These are phyloP conservation scores for Mortierella sp. DNA, from an alignment of 371 early-diverging fungal species.

Conservation along the genomic window DNA sequence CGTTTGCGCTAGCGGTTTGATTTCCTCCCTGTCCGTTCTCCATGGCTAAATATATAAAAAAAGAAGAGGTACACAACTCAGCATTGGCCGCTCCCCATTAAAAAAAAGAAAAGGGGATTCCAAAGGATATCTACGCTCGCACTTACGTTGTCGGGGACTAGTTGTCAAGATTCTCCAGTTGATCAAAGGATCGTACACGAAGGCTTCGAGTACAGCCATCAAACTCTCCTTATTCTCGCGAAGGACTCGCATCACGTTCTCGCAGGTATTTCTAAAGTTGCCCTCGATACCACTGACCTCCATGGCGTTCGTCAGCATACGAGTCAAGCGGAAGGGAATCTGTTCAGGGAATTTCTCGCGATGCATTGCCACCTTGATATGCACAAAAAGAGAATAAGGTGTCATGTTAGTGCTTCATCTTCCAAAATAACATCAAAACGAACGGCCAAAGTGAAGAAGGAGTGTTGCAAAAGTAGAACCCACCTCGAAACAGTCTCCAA, in stretches of 20 bases:
- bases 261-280: constrained; percentile 94
- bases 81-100: too few relatives aligned
- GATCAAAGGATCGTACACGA: constrained; percentile 98
- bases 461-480: not conserved
- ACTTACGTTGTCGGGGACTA: constrained; percentile 60
- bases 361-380: constrained; percentile 88
- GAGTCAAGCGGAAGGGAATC: constrained; percentile 98
- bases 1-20: constrained; percentile 23
- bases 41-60: constrained; percentile 23
- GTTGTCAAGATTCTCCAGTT: constrained; percentile 84
- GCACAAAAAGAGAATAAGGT: not conserved
- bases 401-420: not conserved
- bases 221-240: constrained; percentile 96
- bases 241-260: constrained; percentile 96
- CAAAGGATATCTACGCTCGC: not conserved
- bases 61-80: not conserved
- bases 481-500: constrained; percentile 99
- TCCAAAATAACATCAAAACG: not conserved
- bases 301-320: constrained; percentile 99
- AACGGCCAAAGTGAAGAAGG: too few relatives aligned
- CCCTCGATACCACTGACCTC: constrained; percentile 97
- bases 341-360: constrained; percentile 98
- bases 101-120: too few relatives aligned
- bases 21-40: constrained; percentile 45
- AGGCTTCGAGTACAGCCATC: constrained; percentile 99